Percentiles rank a stretch among this genome's conserved stretches.
These are phyloP conservation scores for Hymenoscyphus occultus DNA, from an alignment of 2,329 filamentous ascomycete species.

Conservation along the genomic window DNA sequence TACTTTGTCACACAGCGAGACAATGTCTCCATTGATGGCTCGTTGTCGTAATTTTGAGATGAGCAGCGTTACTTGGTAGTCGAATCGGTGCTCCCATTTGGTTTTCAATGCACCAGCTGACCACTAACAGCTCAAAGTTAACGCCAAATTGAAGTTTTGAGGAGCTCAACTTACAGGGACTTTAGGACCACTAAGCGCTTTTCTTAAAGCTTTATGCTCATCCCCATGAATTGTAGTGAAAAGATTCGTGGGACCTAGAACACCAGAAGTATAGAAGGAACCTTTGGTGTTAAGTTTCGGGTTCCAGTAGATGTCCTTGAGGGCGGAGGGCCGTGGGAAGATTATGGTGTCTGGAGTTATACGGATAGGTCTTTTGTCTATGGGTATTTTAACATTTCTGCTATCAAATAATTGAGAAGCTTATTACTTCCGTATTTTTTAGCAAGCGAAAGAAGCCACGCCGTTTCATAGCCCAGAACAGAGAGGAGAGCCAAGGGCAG, in stretches of 20 bases:
- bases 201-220: not conserved
- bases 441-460: not conserved
- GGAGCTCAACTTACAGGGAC: no score
- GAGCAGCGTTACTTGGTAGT: not conserved
- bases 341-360: constrained; percentile 38
- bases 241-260: not conserved
- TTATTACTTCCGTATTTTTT: not conserved
- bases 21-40: not conserved
- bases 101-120: not conserved
- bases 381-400: not conserved
- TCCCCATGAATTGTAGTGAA: not conserved
- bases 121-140: not conserved
- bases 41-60: not conserved
- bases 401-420: not conserved
- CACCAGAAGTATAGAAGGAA: constrained; percentile 38
- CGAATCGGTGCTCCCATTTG: not conserved
- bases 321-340: constrained; percentile 37
- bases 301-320: constrained; percentile 43
- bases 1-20: not conserved
- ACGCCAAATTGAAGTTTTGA: no score
- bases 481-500: not conserved
- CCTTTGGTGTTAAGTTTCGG: constrained; percentile 38
- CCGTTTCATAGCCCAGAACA: not conserved
- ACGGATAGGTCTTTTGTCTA: not conserved
- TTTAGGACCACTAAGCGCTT: not conserved